A percentile compares a stretch with the other conserved stretches of the same genome.
Conservation (phyloP, 345 rosid species). For the Aquilaria malaccensis region DNA sequence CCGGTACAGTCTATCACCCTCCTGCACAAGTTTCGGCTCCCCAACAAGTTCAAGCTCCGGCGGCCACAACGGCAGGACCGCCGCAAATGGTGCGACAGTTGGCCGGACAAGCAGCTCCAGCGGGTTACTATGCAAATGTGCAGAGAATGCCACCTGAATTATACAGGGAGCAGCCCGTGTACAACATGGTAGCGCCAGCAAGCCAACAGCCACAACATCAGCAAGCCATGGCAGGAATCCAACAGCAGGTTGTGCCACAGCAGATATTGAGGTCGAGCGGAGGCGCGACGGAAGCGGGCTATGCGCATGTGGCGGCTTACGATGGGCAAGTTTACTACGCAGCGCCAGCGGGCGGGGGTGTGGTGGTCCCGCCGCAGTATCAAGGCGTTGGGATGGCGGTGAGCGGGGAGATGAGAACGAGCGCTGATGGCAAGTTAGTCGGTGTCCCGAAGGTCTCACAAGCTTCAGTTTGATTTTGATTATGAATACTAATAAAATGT, state of each 20-base stretch:
- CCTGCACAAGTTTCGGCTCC: conserved; percentile 16
- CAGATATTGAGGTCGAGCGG: conserved; percentile 33
- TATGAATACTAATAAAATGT: neutral
- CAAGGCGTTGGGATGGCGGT: conserved; percentile 50
- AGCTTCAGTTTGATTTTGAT: conserved; percentile 22
- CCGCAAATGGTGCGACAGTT: conserved; percentile 40
- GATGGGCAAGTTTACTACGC: conserved; percentile 68
- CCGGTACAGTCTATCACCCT: conserved; percentile 33
- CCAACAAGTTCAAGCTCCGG: conserved; percentile 3
- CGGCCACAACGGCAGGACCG: conserved; percentile 13
- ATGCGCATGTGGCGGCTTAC: conserved; percentile 48
- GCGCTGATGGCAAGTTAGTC: conserved; percentile 29
- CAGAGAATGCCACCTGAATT: conserved; percentile 59
- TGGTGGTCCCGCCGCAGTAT: conserved; percentile 33
- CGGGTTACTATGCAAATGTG: conserved; percentile 48
- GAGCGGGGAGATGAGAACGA: conserved; percentile 38
- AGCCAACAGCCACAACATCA: conserved; percentile 18
- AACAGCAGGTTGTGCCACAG: conserved; percentile 19
- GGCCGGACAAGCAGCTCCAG: conserved; percentile 41
- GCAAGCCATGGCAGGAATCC: conserved; percentile 16
- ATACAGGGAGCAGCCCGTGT: conserved; percentile 68
- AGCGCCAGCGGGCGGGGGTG: conserved; percentile 48
- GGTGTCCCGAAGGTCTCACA: conserved; percentile 30
- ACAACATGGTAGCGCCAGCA: conserved; percentile 39
- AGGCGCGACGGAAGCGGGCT: conserved; percentile 34